Conservation (phyloP, 2,329 filamentous ascomycete genomes). For the Piedraia hortae region DNA sequence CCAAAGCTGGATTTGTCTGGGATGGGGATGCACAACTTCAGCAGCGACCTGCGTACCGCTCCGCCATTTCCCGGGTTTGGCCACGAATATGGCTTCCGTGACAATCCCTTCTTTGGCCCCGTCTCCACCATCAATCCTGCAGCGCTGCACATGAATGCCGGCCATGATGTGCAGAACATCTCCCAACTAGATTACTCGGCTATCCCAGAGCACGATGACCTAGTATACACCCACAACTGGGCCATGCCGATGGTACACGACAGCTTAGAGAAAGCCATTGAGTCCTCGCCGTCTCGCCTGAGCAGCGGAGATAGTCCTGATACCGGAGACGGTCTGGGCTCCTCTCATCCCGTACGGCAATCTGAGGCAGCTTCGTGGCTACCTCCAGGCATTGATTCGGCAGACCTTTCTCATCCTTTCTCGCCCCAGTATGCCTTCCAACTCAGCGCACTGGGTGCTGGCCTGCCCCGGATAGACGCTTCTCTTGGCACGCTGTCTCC, state of each 20-base stretch:
- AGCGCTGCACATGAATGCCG: conserved; percentile 41
- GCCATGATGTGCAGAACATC: conserved; percentile 23
- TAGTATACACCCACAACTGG: conserved; percentile 66
- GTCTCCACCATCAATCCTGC: conserved; percentile 35
- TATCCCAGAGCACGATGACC: conserved; percentile 46
- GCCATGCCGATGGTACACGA: conserved; percentile 41
- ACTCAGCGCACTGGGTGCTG: conserved; percentile 44
- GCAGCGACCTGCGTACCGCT: conserved; percentile 49
- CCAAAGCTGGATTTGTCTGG: conserved; percentile 60
- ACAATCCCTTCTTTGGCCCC: conserved; percentile 42
- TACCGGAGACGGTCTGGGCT: conserved; percentile 65
- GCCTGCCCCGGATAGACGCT: conserved; percentile 49
- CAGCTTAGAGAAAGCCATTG: conserved; percentile 51
- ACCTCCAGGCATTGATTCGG: too few relatives aligned
- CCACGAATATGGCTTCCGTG: conserved; percentile 30
- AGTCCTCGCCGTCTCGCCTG: conserved; percentile 83
- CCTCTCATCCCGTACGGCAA: conserved; percentile 30
- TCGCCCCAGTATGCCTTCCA: too few relatives aligned
- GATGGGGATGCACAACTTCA: conserved; percentile 31
- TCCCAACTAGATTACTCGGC: conserved; percentile 16
- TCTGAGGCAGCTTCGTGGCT: too few relatives aligned
- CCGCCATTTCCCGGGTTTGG: conserved; percentile 40
- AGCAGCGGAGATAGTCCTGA: conserved; percentile 89
- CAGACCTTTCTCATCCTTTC: too few relatives aligned
- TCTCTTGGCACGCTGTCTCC: conserved; percentile 48